phyloP scores from a whole-genome alignment of 73 alveolate species.

The Paramecium octaurelia region DNA sequence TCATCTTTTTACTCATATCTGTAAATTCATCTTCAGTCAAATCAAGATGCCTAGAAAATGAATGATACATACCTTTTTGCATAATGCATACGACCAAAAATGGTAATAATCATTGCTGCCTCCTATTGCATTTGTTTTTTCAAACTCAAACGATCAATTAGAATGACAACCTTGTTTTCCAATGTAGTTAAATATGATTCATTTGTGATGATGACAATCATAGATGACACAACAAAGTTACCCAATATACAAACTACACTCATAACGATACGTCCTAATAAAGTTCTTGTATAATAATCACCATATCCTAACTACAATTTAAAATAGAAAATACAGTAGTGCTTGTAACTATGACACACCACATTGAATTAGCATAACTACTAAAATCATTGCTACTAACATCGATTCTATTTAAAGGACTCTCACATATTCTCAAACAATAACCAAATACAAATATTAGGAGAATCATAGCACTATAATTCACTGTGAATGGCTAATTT shows the following conservation, averaged over 20 bases:
- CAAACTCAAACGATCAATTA: conserved; percentile 41
- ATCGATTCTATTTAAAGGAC: conserved; percentile 61
- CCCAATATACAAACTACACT: conserved; percentile 94
- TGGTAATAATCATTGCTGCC: conserved; percentile 50
- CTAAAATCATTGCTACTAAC: background rate
- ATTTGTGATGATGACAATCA: conserved; percentile 86
- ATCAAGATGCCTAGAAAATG: background rate
- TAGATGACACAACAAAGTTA: conserved; percentile 86
- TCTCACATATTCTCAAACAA: conserved; percentile 70
- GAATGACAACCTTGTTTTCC: conserved; percentile 48
- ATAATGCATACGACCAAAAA: conserved; percentile 35
- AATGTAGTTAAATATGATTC: conserved; percentile 21
- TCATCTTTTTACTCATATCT: conserved; percentile 7
- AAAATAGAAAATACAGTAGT: conserved; percentile 71
- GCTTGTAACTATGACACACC: conserved; percentile 93
- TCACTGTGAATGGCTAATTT: conserved; percentile 64
- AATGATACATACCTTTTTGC: conserved; percentile 22
- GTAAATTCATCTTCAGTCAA: background rate
- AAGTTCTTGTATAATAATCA: conserved; percentile 94
- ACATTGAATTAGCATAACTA: conserved; percentile 79
- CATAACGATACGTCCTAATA: conserved; percentile 89
- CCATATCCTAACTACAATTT: conserved; percentile 87
- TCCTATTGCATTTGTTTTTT: conserved; percentile 48
- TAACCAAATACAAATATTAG: conserved; percentile 71
- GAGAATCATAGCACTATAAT: conserved; percentile 61